A percentile compares a stretch with the other conserved stretches of the same genome.
phyloP scores from a whole-genome alignment of 1,284 basidiomycete genomes.

The Takashimella koratensis region DNA sequence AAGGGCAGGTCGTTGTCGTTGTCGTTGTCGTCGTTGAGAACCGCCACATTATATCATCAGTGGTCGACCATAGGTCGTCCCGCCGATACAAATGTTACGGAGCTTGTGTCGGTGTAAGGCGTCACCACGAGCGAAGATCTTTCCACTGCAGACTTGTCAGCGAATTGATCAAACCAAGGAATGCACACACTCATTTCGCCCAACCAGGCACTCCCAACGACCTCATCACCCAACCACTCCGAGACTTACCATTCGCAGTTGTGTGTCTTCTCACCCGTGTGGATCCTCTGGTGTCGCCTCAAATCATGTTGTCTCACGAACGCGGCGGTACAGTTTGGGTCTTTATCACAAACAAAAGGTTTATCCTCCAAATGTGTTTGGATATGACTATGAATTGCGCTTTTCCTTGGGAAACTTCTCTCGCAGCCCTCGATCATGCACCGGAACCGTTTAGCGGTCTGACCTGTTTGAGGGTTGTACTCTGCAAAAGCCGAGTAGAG shows the following conservation, averaged over 20 bases:
- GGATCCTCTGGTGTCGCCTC: slow-evolving; percentile 45
- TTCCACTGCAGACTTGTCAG: slow-evolving; percentile 30
- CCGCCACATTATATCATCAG: background rate
- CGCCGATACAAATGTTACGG: background rate
- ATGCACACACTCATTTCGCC: too few species aligned
- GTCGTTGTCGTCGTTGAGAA: too few species aligned
- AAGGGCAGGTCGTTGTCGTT: too few species aligned
- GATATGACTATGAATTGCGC: slow-evolving; percentile 48
- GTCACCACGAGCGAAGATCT: slow-evolving; percentile 48
- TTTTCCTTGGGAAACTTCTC: slow-evolving; percentile 45
- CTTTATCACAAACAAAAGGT: slow-evolving; percentile 41
- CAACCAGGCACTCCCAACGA: too few species aligned
- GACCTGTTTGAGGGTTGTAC: slow-evolving; percentile 2
- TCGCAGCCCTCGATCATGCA: slow-evolving; percentile 44
- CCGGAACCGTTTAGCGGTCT: slow-evolving; percentile 25
- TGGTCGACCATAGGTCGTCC: background rate
- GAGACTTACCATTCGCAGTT: slow-evolving; percentile 40
- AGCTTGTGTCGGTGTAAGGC: slow-evolving; percentile 22
- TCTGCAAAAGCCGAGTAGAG: slow-evolving; percentile 17
- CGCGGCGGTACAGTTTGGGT: slow-evolving; percentile 23
- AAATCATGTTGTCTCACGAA: slow-evolving; percentile 50
- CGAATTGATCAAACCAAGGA: background rate
- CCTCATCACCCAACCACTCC: too few species aligned
- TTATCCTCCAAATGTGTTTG: slow-evolving; percentile 51
- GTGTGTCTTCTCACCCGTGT: slow-evolving; percentile 46